These are phyloP conservation scores for Ogataea paraovalis DNA, from an alignment of 805 yeast genomes.

Conservation along the genomic window DNA sequence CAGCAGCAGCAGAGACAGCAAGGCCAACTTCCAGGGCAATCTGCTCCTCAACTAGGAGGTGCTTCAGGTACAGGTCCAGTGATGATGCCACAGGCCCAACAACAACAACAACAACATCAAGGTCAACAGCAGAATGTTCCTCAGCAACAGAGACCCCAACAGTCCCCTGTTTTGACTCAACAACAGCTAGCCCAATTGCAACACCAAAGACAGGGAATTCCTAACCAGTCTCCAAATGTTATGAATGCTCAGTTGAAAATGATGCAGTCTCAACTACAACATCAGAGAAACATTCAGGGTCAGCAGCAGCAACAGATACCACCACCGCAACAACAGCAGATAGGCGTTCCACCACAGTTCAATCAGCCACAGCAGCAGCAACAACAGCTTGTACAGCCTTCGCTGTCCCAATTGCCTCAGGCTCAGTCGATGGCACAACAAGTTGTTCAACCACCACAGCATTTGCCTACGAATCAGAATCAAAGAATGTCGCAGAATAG, in stretches of 20 bases:
- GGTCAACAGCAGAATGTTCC: constrained; percentile 7
- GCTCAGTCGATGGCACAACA: constrained; percentile 4
- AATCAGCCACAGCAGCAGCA: constrained; percentile 15
- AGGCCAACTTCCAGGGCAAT: constrained; percentile 20
- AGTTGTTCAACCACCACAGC: constrained; percentile 18
- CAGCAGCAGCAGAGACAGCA: constrained; percentile 18
- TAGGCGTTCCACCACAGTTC: neutral
- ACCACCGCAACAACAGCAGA: constrained; percentile 1
- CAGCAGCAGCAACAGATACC: constrained; percentile 8
- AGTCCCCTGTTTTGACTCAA: constrained; percentile 7
- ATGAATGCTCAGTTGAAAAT: constrained; percentile 14
- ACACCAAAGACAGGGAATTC: constrained; percentile 6
- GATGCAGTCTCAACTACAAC: constrained; percentile 25
- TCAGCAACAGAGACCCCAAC: constrained; percentile 15
- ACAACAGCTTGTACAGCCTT: constrained; percentile 5
- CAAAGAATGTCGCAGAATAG: constrained; percentile 20
- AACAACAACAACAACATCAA: constrained; percentile 9
- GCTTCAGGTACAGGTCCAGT: constrained; percentile 10
- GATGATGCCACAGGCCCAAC: constrained; percentile 11
- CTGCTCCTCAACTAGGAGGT: constrained; percentile 13
- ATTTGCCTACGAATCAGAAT: constrained; percentile 33
- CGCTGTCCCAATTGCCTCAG: constrained; percentile 4
- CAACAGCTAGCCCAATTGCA: constrained; percentile 6
- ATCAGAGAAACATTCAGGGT: constrained; percentile 8
- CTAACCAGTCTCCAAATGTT: constrained; percentile 13